Evolutionary conservation across 2,329 filamentous ascomycete genomes (phyloP).

Genomic region (Trichoderma atroviride): DNA sequence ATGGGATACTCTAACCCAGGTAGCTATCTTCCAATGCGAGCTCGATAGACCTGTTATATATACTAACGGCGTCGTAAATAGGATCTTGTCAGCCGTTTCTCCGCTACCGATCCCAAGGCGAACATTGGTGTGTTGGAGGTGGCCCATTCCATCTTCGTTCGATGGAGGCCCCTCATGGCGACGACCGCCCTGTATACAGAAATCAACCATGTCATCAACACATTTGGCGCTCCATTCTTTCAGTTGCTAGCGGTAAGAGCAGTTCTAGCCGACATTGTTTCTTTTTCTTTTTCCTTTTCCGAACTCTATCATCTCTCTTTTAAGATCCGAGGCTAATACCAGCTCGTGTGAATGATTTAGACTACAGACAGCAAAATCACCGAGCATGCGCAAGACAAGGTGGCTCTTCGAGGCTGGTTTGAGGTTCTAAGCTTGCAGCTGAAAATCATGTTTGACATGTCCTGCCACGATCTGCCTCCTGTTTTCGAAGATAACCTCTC

Average conservation of each 20-base stretch:
- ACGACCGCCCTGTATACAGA: conserved; percentile 92
- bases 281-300: not conserved
- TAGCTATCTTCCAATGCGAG: conserved; percentile 38
- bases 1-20: conserved; percentile 94
- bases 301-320: not conserved
- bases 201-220: conserved; percentile 90
- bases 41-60: not conserved
- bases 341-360: conserved; percentile 38
- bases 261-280: not conserved
- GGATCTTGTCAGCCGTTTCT: conserved; percentile 88
- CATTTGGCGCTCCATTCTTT: conserved; percentile 83
- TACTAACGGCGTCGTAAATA: conserved; percentile 37
- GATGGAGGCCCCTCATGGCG: conserved; percentile 92
- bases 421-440: conserved; percentile 84
- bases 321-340: conserved; percentile 28
- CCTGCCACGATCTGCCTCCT: conserved; percentile 93
- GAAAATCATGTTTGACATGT: conserved; percentile 93
- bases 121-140: conserved; percentile 97
- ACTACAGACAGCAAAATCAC: conserved; percentile 73
- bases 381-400: conserved; percentile 74
- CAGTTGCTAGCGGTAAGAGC: conserved; percentile 69
- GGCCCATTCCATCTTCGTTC: conserved; percentile 95
- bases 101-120: conserved; percentile 75
- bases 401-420: conserved; percentile 74
- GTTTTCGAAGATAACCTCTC: conserved; percentile 88